Base-by-base conservation (phyloP, 306 rosid genomes). In the Leucaena leucocephala region DNA sequence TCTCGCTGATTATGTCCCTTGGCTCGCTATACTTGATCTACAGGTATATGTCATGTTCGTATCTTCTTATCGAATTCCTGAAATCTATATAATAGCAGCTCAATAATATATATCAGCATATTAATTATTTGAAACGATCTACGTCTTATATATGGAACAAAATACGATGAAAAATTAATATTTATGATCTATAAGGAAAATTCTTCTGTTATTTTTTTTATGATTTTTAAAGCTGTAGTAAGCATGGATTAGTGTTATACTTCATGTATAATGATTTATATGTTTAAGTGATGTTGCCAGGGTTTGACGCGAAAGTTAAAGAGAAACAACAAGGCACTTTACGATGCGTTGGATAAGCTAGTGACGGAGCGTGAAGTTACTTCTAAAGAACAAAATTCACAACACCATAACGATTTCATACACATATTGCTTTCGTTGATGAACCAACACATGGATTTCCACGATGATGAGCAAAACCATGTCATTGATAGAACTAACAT, bases 221-320 rank as follows among this genome's bases (percentile, higher is more conserved):
- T 27, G 27, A 27, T 27, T 27, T 27, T 27, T 27, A 27, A 27
- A 27, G 27, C 27, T 27, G 27, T 27, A 27, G 27, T 27, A 27
- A 27, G 39, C 4, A 36, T 36, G 39, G 58, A 17, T 17, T 6
- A 17, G 58, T 52, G 13, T 57, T 21, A 57, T 55, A 19, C 62
- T 8, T 57, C 55, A 49, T 46, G 7, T 12, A 7, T 55, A 19
- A 2, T n/a, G 13, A 57, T 35, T 14, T 57, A 57, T 27, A 27
- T 27, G 1, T 57, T 57, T 54, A 21, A 57, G 2, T 21, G 22
- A 57, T 57, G 63, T 57, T 57, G 8, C 15, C 35, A 83, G 87
- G 84, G 87, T 44, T 72, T 84, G 49, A 80, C 72, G 0, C 22
- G 36, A 43, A 68, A 64, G 4, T 2, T 80, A 9, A 84, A 40